These are phyloP conservation scores for Apiotrichum akiyoshidainum DNA, from an alignment of 1,284 basidiomycete genomes.

Conservation along the genomic window DNA sequence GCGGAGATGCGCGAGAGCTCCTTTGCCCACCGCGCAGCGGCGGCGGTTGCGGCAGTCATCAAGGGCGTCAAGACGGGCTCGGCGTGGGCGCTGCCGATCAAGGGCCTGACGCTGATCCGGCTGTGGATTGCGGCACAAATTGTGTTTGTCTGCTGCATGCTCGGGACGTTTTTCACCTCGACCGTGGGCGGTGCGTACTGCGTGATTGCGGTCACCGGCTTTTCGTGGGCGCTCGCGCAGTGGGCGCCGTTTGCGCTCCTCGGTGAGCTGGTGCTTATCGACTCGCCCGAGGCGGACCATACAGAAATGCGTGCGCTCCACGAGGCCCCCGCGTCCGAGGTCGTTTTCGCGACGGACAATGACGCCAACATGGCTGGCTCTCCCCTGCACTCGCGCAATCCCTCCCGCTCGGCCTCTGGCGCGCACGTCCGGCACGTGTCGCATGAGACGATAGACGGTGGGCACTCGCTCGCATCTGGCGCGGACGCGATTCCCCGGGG, in stretches of 20 bases:
- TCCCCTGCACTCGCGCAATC: constrained; percentile 7
- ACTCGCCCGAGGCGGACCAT: constrained; percentile 17
- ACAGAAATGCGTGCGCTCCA: constrained; percentile 3
- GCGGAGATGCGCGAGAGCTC: constrained; percentile 8
- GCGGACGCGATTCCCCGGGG: background rate
- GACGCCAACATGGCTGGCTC: background rate
- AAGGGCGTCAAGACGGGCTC: constrained; percentile 21
- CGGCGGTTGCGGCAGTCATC: constrained; percentile 17
- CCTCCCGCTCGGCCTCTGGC: background rate
- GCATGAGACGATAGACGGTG: constrained; percentile 6
- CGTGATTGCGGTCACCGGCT: constrained; percentile 53
- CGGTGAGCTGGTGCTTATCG: constrained; percentile 50
- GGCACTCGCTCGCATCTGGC: background rate
- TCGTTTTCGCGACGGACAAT: constrained; percentile 13
- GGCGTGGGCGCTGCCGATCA: constrained; percentile 37
- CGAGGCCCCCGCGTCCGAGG: constrained; percentile 1
- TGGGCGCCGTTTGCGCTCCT: constrained; percentile 44
- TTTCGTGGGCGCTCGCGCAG: constrained; percentile 54
- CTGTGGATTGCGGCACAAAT: constrained; percentile 44
- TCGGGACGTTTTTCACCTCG: constrained; percentile 49
- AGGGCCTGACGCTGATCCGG: constrained; percentile 44
- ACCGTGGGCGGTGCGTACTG: constrained; percentile 51
- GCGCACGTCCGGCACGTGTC: constrained; percentile 1
- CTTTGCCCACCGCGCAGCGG: constrained; percentile 7
- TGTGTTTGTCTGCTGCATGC: constrained; percentile 49